Base-by-base conservation (phyloP, 176 grass and related monocot species). In the Rhynchospora breviuscula region DNA sequence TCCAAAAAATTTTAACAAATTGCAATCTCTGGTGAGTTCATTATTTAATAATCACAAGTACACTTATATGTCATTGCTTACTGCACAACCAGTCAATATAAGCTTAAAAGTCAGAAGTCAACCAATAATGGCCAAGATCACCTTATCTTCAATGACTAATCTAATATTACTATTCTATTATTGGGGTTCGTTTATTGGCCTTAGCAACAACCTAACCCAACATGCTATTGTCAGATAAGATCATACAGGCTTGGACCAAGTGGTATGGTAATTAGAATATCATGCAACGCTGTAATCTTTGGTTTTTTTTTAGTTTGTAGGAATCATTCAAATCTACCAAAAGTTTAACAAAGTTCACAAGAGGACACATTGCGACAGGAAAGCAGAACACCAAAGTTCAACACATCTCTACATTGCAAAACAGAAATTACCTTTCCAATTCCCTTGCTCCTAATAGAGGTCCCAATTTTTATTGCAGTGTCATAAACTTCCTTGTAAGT, bases 401-500 rank as follows among this genome's bases (percentile, higher is more conserved):
- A 53, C 13, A 35, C 14, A 47, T 46, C 3, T 53, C 10, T 67
- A 45, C 15, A 56, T 47, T 54, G 43, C 54, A 58, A 35, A 70
- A 59, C 14, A 84, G 51, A 76, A 61, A 7, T 67, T 87, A 94
- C 95, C 87, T 94, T 86, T 31, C 86, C 88, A 83, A 98, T 82
- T 77, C 90, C 92, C 10, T 88, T 88, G 53, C 62, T 90, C 76
- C 49, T 77, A 40, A 98, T 87, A 68, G 95, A 91, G 9, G 84
- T 87, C 0, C 90, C 90, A 47, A 94, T 78, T 86, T 91, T 94
- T 44, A 91, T 81, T 29, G 86, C 92, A 0, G 79, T 79, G 52
- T 87, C 89, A 19, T 90, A 94, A 35, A 62, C 89, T 56, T 98
- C 90, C 81, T 78, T 88, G 78, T 98, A 98, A 75, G 82, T 91